Percentiles rank a stretch among this genome's conserved stretches.
Evolutionary conservation across 306 rosid species (phyloP).

Genomic region (Styphnolobium japonicum): DNA sequence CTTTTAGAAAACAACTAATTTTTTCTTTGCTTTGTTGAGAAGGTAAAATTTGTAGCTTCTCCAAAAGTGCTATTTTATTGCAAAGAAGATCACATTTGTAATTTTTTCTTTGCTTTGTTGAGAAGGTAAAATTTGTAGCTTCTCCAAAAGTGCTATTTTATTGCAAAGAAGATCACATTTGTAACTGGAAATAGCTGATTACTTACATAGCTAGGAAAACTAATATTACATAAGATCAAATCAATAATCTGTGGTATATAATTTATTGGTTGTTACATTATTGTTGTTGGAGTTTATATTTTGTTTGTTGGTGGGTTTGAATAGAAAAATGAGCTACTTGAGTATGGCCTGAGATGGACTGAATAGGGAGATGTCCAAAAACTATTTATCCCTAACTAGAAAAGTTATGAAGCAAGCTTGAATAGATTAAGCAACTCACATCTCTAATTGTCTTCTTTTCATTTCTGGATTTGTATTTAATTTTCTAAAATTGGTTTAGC

Average conservation of each 20-base stretch:
- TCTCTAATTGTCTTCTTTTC: not conserved
- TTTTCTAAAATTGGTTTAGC: not conserved
- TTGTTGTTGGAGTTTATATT: not conserved
- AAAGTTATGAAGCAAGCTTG: not conserved
- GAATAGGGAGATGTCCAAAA: not conserved
- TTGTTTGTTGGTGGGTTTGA: not conserved
- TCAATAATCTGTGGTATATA: not conserved
- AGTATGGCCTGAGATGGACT: slow-evolving; percentile 4
- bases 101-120: not conserved
- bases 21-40: not conserved
- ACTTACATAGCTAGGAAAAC: not conserved
- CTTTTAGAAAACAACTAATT: not conserved
- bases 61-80: not conserved
- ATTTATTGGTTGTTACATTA: not conserved
- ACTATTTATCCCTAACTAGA: not conserved
- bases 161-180: not conserved
- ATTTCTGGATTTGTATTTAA: not conserved
- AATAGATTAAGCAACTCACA: not conserved
- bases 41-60: not conserved
- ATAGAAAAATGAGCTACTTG: not conserved
- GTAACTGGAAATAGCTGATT: not conserved
- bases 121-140: not conserved
- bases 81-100: not conserved
- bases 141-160: not conserved
- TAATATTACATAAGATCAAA: not conserved